These are phyloP conservation scores for Polyporus tsugae DNA, from an alignment of 1,284 basidiomycete species.

Conservation along the genomic window DNA sequence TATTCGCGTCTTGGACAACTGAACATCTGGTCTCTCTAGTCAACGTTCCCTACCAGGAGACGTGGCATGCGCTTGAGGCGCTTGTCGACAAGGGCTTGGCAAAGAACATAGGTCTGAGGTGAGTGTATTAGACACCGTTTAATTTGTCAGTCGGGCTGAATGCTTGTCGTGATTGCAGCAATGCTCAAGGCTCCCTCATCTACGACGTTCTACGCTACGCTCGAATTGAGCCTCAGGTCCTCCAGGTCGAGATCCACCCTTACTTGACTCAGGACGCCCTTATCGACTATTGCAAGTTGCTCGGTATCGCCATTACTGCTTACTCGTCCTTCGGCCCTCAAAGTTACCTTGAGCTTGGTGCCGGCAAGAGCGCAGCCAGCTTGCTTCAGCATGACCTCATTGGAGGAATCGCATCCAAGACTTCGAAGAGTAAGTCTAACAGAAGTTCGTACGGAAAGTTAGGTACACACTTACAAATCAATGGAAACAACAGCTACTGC, in stretches of 20 bases:
- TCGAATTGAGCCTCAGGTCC: slow-evolving; percentile 71
- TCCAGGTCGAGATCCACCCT: slow-evolving; percentile 84
- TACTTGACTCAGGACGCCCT: slow-evolving; percentile 77
- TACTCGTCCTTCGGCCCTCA: slow-evolving; percentile 84
- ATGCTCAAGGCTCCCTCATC: slow-evolving; percentile 69
- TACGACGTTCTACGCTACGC: slow-evolving; percentile 77
- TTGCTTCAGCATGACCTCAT: slow-evolving; percentile 64
- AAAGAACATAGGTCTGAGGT: slow-evolving; percentile 81
- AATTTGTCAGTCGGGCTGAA: background rate
- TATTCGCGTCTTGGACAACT: background rate
- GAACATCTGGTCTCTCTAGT: slow-evolving; percentile 43
- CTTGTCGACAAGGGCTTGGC: slow-evolving; percentile 73
- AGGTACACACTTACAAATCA: background rate
- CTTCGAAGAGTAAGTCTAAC: slow-evolving; percentile 57
- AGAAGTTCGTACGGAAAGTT: slow-evolving; percentile 33
- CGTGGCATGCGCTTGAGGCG: slow-evolving; percentile 79
- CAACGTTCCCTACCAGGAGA: slow-evolving; percentile 76
- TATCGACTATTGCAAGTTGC: slow-evolving; percentile 63
- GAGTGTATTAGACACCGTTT: slow-evolving; percentile 14
- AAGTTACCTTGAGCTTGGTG: slow-evolving; percentile 72
- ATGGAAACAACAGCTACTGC: slow-evolving; percentile 51
- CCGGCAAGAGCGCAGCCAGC: slow-evolving; percentile 55
- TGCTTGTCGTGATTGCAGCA: slow-evolving; percentile 49
- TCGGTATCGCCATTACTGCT: slow-evolving; percentile 76
- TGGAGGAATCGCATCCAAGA: slow-evolving; percentile 54